Evolutionary conservation across 331 rosid genomes (phyloP), one percentile per base, ranked within the genome.

Genomic region (Quercus phellos): DNA sequence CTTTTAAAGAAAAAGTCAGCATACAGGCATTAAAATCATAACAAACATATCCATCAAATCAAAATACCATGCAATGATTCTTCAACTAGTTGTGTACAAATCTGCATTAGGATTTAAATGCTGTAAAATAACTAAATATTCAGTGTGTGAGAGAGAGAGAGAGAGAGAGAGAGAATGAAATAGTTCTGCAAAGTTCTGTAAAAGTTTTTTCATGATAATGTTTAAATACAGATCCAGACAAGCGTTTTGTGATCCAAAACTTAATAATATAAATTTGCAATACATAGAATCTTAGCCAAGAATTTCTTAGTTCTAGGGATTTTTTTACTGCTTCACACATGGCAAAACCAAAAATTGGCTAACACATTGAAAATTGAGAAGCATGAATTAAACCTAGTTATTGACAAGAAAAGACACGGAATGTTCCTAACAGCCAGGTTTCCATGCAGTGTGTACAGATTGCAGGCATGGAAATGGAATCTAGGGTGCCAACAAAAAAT

Each of bases 1-100:
- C 70, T 80, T 85, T 90, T 89, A 78, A 51, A 61, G 13, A 74
- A 88, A 74, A 74, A 26, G 67, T 71, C 30, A 51, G 42, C 18
- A 35, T 17, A 56, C 56, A 21, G 9, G 11, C 22, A 70, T 74
- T 27, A 21, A 46, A 69, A 72, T 30, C 55, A 68, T 50, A 14
- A 75, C 27, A 67, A 29, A 51, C 69, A 75, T 51, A 63, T 27
- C 55, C 38, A 68, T 74, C 22, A 61, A 63, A 46, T 68, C 22
- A 42, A 67, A 51, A 56, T 73, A 71, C 59, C 26, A 74, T 69
- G 73, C 73, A 69, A 32, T 38, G 51, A 83, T 56, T 18, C 51
- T 69, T 18, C 66, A 24, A 3, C 51, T 3, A 27, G 19, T 22
- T 24, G 13, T 24, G 13, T 69, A 11, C 69, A 17, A 68, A 18